Percentiles rank a stretch among this genome's conserved stretches.
Evolutionary conservation across 2,329 filamentous ascomycete genomes (phyloP).

Genomic region (Xylariales sp.): DNA sequence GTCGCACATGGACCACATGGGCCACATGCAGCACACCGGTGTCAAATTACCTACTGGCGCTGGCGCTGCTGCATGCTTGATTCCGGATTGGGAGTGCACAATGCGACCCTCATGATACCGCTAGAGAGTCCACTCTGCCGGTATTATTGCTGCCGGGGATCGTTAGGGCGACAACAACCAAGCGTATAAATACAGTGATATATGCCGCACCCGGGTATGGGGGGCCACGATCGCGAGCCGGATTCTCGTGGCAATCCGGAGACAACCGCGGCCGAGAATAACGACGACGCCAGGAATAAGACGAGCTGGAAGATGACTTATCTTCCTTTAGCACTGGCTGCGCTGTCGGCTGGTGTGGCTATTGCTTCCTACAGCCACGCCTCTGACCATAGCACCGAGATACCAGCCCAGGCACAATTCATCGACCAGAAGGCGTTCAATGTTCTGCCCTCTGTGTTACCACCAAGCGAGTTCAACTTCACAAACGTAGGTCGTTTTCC

Average conservation of each 20-base stretch:
- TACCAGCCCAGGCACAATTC: constrained; percentile 55
- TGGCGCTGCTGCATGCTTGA: too few relatives aligned
- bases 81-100: background rate
- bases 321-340: constrained; percentile 34
- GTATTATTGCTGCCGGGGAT: background rate
- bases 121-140: background rate
- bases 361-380: constrained; percentile 35
- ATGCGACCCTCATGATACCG: constrained; percentile 4
- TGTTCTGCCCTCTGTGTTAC: constrained; percentile 54
- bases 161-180: background rate
- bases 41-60: too few relatives aligned
- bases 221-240: background rate
- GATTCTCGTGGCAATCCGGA: background rate
- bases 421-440: constrained; percentile 60
- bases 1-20: too few relatives aligned
- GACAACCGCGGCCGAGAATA: background rate
- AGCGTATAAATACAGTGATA: constrained; percentile 24
- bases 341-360: constrained; percentile 37
- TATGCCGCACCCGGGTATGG: background rate
- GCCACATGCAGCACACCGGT: too few relatives aligned
- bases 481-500: constrained; percentile 49
- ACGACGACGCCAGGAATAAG: background rate
- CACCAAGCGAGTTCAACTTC: constrained; percentile 52
- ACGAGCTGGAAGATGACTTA: constrained; percentile 40
- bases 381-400: constrained; percentile 31